Evolutionary conservation across 352 stramenopile genomes (phyloP), one percentile per base, ranked within the genome.

Genomic region (Phytopythium delawarense): DNA sequence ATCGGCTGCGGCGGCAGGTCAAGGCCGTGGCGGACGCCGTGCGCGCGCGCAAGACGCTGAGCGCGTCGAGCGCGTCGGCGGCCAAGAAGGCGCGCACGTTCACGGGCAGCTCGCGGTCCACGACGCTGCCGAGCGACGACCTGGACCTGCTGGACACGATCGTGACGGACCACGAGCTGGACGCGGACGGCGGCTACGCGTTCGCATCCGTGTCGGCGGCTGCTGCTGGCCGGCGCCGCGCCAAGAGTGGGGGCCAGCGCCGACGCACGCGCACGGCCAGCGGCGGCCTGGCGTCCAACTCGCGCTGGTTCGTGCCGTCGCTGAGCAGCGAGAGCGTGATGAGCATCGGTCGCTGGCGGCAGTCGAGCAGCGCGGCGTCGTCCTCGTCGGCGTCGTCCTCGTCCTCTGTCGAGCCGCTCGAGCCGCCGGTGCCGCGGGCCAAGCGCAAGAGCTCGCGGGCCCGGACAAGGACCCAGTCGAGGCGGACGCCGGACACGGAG

Each of bases 91-190:
- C 62, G 7, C 54, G 66, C 21, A 34, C 25, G 9, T 67, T 45
- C 48, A 66, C 45, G 58, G 71, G 16, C 54, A 74, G 25, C 55
- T 70, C 52, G 28, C 62, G 71, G 30, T 73, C 71, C 23, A 65
- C 74, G 20, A 79, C 69, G 5, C 45, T 74, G 35, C 68, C 53
- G 28, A 69, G 72, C 39, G 70, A 76, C 23, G 70, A 81, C 30
- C 57, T 79, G 23, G 72, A 81, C 53, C 68, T 77, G 35, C 66
- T 79, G 13, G 71, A 81, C 28, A 42, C 28, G 28, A 75, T 81
- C 7, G 66, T 76, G 25, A 72, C 50, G 0, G 64, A 72, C 53
- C 56, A 69, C 51, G 70, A 81, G 40, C 62, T 68, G 2, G 50
- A 57, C 32, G 32, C 18, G 50, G 50, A 57, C 16, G 28, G 32